phyloP scores from a whole-genome alignment of 345 rosid genomes.

The Microcos paniculata region DNA sequence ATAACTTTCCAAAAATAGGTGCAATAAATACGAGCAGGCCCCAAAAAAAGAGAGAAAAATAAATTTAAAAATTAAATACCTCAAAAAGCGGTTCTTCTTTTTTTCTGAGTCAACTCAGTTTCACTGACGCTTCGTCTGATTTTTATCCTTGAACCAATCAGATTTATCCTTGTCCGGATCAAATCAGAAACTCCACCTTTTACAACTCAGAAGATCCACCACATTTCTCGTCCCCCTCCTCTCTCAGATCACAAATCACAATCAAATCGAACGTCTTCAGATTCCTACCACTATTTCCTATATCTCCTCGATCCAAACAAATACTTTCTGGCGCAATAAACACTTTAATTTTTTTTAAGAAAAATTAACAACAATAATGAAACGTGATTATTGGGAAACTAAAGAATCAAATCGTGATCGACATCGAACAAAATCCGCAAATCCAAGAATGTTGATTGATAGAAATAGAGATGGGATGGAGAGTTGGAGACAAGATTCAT shows the following conservation, averaged over 20 bases:
- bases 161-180: conserved; percentile 16
- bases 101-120: conserved; percentile 24
- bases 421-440: conserved; percentile 3
- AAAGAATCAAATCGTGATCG: conserved; percentile 14
- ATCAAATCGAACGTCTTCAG: conserved; percentile 27
- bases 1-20: conserved; percentile 1
- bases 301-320: conserved; percentile 2
- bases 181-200: conserved; percentile 10
- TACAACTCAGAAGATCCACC: conserved; percentile 43
- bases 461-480: not conserved
- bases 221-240: conserved; percentile 24
- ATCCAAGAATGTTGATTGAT: conserved; percentile 21
- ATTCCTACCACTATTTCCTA: not conserved
- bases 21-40: conserved; percentile 1
- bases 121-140: conserved; percentile 8
- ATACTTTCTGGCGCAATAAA: not conserved
- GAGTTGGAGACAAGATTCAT: conserved; percentile 20
- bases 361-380: not conserved
- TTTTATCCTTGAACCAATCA: conserved; percentile 27
- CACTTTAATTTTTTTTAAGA: not conserved
- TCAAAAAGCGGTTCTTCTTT: not conserved
- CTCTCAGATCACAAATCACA: conserved; percentile 13
- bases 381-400: conserved; percentile 13
- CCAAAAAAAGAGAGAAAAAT: not conserved
- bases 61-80: conserved; percentile 4